These are phyloP conservation scores for Saccharomycopsis crataegensis DNA, from an alignment of 1,139 yeast species.

Conservation along the genomic window DNA sequence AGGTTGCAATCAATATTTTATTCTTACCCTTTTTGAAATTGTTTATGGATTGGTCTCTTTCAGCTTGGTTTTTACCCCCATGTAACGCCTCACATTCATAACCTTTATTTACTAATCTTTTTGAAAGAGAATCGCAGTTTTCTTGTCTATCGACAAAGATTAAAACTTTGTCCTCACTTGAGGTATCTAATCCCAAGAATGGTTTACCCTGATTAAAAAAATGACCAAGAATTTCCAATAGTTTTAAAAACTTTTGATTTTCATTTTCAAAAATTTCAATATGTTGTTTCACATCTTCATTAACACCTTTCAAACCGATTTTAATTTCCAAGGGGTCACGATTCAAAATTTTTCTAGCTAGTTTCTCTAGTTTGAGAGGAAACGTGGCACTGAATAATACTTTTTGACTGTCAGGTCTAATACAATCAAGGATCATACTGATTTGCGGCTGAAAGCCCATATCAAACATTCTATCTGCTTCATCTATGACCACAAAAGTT, in stretches of 20 bases:
- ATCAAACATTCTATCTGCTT: constrained; percentile 96
- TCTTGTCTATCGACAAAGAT: constrained; percentile 86
- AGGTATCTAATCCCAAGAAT: constrained; percentile 7
- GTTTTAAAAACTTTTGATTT: constrained; percentile 44
- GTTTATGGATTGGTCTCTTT: constrained; percentile 67
- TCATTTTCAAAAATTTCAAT: constrained; percentile 52
- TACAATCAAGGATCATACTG: constrained; percentile 64
- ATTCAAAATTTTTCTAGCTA: constrained; percentile 57
- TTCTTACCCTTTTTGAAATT: constrained; percentile 59
- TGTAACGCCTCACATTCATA: constrained; percentile 65
- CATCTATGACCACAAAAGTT: constrained; percentile 83
- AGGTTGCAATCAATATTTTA: constrained; percentile 62
- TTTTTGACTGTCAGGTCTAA: constrained; percentile 87
- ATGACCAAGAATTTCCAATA: constrained; percentile 48
- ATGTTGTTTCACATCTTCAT: constrained; percentile 68
- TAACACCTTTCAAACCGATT: constrained; percentile 82
- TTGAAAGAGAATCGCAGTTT: constrained; percentile 63
- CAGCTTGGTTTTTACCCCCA: constrained; percentile 89
- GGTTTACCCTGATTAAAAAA: constrained; percentile 26
- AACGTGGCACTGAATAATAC: constrained; percentile 93
- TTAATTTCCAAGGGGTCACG: constrained; percentile 60
- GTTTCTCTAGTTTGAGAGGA: constrained; percentile 67
- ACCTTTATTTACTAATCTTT: constrained; percentile 49
- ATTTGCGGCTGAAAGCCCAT: constrained; percentile 98
- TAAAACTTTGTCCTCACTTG: constrained; percentile 47